phyloP scores from a whole-genome alignment of 352 stramenopile species.

The Blastocystis sp. region DNA sequence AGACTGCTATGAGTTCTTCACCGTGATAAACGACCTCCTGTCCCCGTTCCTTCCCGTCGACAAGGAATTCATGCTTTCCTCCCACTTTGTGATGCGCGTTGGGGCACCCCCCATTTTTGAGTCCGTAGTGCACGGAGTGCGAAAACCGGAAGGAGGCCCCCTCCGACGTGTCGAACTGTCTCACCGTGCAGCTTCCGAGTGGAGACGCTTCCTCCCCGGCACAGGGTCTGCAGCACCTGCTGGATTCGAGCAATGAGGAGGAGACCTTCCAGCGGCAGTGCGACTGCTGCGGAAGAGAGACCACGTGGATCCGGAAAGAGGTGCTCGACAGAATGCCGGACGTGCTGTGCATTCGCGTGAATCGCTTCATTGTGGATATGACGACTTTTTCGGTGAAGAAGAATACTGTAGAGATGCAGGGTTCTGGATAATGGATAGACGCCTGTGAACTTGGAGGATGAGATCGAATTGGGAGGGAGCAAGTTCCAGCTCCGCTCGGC shows the following conservation, averaged over 20 bases:
- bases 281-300: not conserved
- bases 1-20: conserved; percentile 61
- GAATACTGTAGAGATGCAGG: not conserved
- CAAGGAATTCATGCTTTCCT: not conserved
- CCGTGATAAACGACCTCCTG: not conserved
- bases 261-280: conserved; percentile 19
- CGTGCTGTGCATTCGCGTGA: conserved; percentile 35
- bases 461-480: not conserved
- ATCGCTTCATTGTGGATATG: conserved; percentile 29
- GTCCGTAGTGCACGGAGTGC: not conserved
- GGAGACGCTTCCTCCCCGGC: not conserved
- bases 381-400: not conserved
- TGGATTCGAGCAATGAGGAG: not conserved
- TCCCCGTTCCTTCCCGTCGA: not conserved
- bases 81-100: not conserved
- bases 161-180: not conserved
- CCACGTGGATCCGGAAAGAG: not conserved
- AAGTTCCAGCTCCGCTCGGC: not conserved
- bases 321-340: conserved; percentile 12
- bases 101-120: not conserved
- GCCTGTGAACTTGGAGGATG: conserved; percentile 23
- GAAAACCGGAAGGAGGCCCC: not conserved
- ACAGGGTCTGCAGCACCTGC: not conserved
- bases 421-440: not conserved
- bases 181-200: conserved; percentile 29